Conservation (phyloP, 2,329 filamentous ascomycete genomes). For the Aciculosporium take region DNA sequence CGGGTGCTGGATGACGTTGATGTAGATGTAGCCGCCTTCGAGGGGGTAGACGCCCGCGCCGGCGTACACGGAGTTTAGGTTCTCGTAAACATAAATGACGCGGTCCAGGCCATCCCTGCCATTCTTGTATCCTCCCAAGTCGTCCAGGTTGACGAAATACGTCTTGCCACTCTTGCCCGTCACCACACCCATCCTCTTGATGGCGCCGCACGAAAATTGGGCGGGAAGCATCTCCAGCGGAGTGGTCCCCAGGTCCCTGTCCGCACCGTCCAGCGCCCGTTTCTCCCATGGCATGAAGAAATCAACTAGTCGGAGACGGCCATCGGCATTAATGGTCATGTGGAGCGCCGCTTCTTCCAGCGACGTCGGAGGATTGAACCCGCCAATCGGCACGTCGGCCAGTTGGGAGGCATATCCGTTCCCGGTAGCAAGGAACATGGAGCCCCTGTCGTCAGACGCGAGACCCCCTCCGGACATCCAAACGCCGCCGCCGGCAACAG, state of each 20-base stretch:
- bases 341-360: constrained; percentile 32
- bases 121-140: constrained; percentile 26
- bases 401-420: constrained; percentile 28
- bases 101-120: constrained; percentile 23
- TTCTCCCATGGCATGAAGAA: constrained; percentile 44
- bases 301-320: constrained; percentile 30
- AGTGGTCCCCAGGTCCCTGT: constrained; percentile 34
- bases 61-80: constrained; percentile 30
- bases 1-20: constrained; percentile 37
- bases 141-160: constrained; percentile 28
- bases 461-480: constrained; percentile 28
- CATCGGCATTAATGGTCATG: constrained; percentile 25
- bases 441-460: constrained; percentile 24
- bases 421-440: constrained; percentile 24
- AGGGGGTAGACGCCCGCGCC: constrained; percentile 33
- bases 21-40: constrained; percentile 34
- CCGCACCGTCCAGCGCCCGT: constrained; percentile 31
- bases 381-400: constrained; percentile 22
- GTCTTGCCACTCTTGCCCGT: constrained; percentile 37
- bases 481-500: constrained; percentile 28
- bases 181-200: constrained; percentile 33
- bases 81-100: constrained; percentile 29
- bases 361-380: constrained; percentile 24
- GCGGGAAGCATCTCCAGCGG: constrained; percentile 28
- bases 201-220: constrained; percentile 27